Evolutionary conservation across 257 asterid species (phyloP), one percentile per base, ranked within the genome.

Genomic region (Solanum etuberosum): DNA sequence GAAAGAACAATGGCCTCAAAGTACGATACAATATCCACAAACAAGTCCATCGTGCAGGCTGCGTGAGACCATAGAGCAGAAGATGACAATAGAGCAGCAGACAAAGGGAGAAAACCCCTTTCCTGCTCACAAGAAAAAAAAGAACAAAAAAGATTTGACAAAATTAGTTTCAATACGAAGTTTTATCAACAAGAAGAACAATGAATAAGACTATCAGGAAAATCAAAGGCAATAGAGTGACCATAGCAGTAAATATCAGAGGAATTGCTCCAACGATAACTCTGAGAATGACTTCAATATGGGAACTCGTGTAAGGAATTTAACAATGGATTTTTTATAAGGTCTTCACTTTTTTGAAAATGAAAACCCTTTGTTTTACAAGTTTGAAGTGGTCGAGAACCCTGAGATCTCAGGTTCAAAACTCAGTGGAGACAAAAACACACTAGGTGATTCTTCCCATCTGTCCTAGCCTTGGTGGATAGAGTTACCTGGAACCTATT

Each of bases 61-160:
- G 91, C 88, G 87, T 90, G 97, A 90, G 95, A 86, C 85, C 94
- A 95, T 88, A 96, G 90, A 88, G 90, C 82, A 89, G 95, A 90
- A 90, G 95, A 95, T 32, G 99, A 97, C 86, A 97, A 93, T 92
- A 97, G 90, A 37, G 99, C 98, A 86, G 96, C 98, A 88, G 99
- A 93, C 91, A 97, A 92, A 82, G 99, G 97, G 90, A 97, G 97
- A 94, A 97, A 97, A 70, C 98, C 99, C 89, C 96, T 95, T 89
- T 96, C 99, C 99, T 97, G 98, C 76, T 89, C 43, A 89, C 86
- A 42, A 86, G 88, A 87, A 46, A 90, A 88, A 78, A 78, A 83
- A 63, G 81, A 87, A 87, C 21, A 70, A 16, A 32, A 73, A 83
- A 21, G 35, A 67, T 18, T 29, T 48, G 43, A 31, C 43, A 81